Evolutionary conservation across 2,329 filamentous ascomycete species (phyloP).

Genomic region (Pyricularia grisea): DNA sequence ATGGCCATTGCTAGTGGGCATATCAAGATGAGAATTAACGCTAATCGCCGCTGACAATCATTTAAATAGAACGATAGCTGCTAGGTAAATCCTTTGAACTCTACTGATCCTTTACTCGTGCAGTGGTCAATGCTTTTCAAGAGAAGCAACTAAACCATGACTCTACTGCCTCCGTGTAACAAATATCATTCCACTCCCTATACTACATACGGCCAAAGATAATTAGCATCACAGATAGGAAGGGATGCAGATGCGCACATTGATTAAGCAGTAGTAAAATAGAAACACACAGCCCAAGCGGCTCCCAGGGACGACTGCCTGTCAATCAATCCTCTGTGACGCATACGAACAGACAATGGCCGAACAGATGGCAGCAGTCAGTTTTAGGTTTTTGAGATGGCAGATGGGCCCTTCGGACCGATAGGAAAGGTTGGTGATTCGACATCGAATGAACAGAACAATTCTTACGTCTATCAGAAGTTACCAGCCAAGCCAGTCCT

Average conservation of each 20-base stretch:
- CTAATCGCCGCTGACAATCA: neutral
- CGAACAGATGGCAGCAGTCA: constrained; percentile 6
- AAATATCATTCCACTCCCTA: neutral
- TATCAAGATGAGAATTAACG: neutral
- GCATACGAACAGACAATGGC: constrained; percentile 13
- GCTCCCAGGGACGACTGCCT: neutral
- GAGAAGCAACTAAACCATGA: neutral
- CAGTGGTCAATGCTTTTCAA: neutral
- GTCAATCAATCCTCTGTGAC: constrained; percentile 12
- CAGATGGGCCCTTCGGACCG: constrained; percentile 6
- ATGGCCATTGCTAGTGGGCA: neutral
- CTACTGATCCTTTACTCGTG: neutral
- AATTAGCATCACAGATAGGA: neutral
- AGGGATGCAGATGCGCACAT: neutral
- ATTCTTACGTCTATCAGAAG: neutral
- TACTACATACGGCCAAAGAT: neutral
- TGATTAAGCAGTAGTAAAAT: neutral
- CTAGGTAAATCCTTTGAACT: neutral
- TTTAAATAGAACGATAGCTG: neutral
- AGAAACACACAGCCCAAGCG: neutral
- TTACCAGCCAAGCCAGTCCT: neutral
- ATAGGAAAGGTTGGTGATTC: neutral
- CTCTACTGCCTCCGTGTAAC: neutral
- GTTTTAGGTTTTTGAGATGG: constrained; percentile 16
- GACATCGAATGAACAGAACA: neutral